These are phyloP conservation scores for Ceratocystis cacaofunesta DNA, from an alignment of 2,329 filamentous ascomycete genomes.

Conservation along the genomic window DNA sequence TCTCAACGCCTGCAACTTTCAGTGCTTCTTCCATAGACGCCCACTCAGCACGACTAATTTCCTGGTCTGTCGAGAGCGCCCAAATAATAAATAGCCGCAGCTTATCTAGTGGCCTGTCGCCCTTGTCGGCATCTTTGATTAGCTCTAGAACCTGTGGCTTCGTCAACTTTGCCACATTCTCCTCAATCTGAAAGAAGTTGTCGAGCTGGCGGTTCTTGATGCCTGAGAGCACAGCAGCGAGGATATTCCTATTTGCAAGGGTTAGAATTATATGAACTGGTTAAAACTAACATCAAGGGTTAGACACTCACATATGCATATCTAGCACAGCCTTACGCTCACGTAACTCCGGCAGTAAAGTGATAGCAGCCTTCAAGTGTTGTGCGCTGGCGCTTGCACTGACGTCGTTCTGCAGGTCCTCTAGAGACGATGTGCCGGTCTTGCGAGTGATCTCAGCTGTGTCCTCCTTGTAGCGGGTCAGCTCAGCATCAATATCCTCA, in stretches of 20 bases:
- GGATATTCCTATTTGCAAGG: slow-evolving; percentile 45
- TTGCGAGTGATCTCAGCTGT: slow-evolving; percentile 88
- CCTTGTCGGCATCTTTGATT: slow-evolving; percentile 67
- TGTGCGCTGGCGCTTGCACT: slow-evolving; percentile 75
- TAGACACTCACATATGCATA: slow-evolving; percentile 68
- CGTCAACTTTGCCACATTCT: slow-evolving; percentile 79
- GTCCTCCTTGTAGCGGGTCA: slow-evolving; percentile 91
- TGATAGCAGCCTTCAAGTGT: slow-evolving; percentile 91
- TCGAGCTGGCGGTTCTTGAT: slow-evolving; percentile 94
- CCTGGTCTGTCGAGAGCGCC: slow-evolving; percentile 86
- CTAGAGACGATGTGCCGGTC: slow-evolving; percentile 80
- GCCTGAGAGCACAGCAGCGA: slow-evolving; percentile 58
- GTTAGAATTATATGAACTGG: not conserved
- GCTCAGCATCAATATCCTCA: slow-evolving; percentile 85
- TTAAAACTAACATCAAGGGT: too few relatives aligned
- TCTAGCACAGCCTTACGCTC: slow-evolving; percentile 87
- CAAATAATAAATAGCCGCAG: slow-evolving; percentile 91
- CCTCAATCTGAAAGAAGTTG: slow-evolving; percentile 90
- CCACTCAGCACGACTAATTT: slow-evolving; percentile 69
- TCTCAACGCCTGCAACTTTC: slow-evolving; percentile 50
- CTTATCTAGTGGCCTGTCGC: slow-evolving; percentile 74
- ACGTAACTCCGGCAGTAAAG: slow-evolving; percentile 74
- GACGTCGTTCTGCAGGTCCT: slow-evolving; percentile 82
- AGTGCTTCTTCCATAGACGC: slow-evolving; percentile 75
- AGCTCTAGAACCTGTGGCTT: slow-evolving; percentile 80